Conservation (phyloP, 1,284 basidiomycete genomes). For the Anthracocystis setariae region DNA sequence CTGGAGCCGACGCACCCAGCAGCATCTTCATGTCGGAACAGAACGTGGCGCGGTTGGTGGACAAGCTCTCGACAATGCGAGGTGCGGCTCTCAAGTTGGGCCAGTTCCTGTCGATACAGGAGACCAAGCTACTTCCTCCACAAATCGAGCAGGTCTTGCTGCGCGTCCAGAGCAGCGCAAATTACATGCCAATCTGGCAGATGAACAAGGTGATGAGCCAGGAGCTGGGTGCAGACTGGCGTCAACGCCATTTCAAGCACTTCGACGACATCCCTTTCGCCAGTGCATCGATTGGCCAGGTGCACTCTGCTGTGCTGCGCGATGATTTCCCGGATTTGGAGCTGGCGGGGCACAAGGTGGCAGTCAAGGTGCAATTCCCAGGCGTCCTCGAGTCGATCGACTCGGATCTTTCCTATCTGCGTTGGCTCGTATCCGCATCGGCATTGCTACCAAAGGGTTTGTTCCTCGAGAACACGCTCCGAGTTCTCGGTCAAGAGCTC, state of each 20-base stretch:
- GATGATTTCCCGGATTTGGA: constrained; percentile 46
- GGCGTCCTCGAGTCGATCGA: constrained; percentile 86
- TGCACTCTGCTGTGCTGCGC: constrained; percentile 80
- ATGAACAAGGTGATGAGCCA: constrained; percentile 83
- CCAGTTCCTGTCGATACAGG: constrained; percentile 96
- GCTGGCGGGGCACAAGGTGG: constrained; percentile 71
- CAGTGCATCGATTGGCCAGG: constrained; percentile 96
- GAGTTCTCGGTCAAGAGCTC: constrained; percentile 89
- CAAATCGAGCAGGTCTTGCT: constrained; percentile 89
- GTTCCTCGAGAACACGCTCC: constrained; percentile 79
- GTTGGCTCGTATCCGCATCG: constrained; percentile 82
- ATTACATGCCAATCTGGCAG: constrained; percentile 99
- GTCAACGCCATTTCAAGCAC: constrained; percentile 74
- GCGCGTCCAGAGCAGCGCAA: constrained; percentile 90
- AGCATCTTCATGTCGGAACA: constrained; percentile 70
- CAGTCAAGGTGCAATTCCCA: constrained; percentile 96
- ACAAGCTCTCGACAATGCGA: constrained; percentile 91
- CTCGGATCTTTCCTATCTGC: constrained; percentile 87
- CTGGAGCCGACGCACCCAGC: constrained; percentile 4
- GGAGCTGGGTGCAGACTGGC: constrained; percentile 78
- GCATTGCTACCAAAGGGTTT: constrained; percentile 84
- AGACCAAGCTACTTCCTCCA: constrained; percentile 76
- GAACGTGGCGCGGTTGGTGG: constrained; percentile 85
- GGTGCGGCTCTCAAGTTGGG: constrained; percentile 96
- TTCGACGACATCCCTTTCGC: constrained; percentile 92